Evolutionary conservation across 345 rosid species (phyloP).

Genomic region (Aethionema arabicum): DNA sequence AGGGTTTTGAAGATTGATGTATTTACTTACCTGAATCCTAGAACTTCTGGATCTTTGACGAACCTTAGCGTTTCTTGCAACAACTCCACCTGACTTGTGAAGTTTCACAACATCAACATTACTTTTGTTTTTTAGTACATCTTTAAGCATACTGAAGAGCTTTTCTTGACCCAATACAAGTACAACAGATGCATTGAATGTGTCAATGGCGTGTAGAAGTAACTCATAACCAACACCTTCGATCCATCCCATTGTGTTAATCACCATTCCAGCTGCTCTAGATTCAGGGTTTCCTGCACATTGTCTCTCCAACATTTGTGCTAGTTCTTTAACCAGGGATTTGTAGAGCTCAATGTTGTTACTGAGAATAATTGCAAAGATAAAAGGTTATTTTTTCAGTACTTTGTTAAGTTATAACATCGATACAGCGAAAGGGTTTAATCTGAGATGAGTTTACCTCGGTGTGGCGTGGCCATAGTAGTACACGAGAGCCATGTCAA

Average conservation of each 20-base stretch:
- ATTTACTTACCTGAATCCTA: slow-evolving; percentile 64
- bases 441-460: slow-evolving; percentile 43
- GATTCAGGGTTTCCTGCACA: slow-evolving; percentile 66
- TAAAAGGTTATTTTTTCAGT: neutral
- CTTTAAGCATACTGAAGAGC: slow-evolving; percentile 89
- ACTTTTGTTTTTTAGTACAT: slow-evolving; percentile 61
- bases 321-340: slow-evolving; percentile 78
- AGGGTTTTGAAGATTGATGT: neutral
- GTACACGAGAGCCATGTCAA: slow-evolving; percentile 86
- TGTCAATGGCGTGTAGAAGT: slow-evolving; percentile 75
- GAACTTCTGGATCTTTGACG: slow-evolving; percentile 65
- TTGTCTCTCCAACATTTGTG: slow-evolving; percentile 78
- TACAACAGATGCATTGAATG: slow-evolving; percentile 82
- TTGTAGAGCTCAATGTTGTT: slow-evolving; percentile 71
- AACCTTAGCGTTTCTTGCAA: slow-evolving; percentile 57
- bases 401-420: neutral
- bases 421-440: slow-evolving; percentile 1
- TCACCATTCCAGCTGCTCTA: slow-evolving; percentile 87
- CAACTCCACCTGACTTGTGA: slow-evolving; percentile 91
- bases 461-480: slow-evolving; percentile 81
- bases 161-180: slow-evolving; percentile 95
- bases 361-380: slow-evolving; percentile 42
- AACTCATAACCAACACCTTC: slow-evolving; percentile 89
- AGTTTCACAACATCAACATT: slow-evolving; percentile 87
- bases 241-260: slow-evolving; percentile 97